These are phyloP conservation scores for Gossypium gossypioides DNA, from an alignment of 441 rosid species.

Conservation along the genomic window DNA sequence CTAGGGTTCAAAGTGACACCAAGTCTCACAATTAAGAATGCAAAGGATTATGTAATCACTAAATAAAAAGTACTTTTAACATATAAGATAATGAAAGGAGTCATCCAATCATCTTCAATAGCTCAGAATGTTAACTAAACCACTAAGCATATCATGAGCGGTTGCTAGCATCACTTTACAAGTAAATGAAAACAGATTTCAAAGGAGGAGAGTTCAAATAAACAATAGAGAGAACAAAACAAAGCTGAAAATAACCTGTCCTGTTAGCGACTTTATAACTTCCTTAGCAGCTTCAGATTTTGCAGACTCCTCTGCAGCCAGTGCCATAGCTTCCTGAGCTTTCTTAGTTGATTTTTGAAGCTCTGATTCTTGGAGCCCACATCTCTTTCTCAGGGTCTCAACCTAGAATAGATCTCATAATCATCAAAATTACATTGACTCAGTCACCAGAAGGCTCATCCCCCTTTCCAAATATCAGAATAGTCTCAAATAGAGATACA, in stretches of 20 bases:
- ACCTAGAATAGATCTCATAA: conserved; percentile 44
- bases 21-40: too few relatives aligned
- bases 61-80: neutral
- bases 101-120: neutral
- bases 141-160: neutral
- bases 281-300: conserved; percentile 92
- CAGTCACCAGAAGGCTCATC: neutral
- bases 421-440: conserved; percentile 9
- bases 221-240: neutral
- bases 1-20: neutral
- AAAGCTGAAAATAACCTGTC: conserved; percentile 51
- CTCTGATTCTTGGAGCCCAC: conserved; percentile 76
- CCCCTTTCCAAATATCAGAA: neutral
- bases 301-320: conserved; percentile 81
- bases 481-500: neutral
- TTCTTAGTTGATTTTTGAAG: conserved; percentile 73
- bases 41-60: too few relatives aligned
- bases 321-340: conserved; percentile 66
- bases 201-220: neutral
- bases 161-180: neutral
- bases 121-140: neutral
- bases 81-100: neutral
- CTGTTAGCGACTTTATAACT: conserved; percentile 82
- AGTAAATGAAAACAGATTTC: neutral
- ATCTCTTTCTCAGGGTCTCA: conserved; percentile 67